Percentiles rank a stretch among this genome's conserved stretches.
Evolutionary conservation across 78 protist species (phyloP).

Genomic region (Dictyostelium discoideum): DNA sequence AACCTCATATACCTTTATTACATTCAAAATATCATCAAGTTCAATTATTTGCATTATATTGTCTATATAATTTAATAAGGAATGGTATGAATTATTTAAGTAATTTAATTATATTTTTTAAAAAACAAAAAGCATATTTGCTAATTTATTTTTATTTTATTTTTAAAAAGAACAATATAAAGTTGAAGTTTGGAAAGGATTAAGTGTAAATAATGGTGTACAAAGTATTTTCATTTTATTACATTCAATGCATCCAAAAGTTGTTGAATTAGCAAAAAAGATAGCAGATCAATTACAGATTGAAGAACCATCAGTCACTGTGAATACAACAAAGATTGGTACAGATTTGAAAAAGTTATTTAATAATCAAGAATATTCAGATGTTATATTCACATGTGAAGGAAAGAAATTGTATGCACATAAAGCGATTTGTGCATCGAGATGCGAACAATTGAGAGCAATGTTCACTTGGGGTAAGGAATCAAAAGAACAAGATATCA

Average conservation of each 20-base stretch:
- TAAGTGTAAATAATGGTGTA: slow-evolving; percentile 74
- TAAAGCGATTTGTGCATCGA: slow-evolving; percentile 73
- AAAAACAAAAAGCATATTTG: too few species aligned
- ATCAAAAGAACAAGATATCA: slow-evolving; percentile 59
- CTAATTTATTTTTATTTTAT: background rate
- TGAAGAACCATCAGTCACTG: slow-evolving; percentile 79
- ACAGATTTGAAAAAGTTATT: slow-evolving; percentile 51
- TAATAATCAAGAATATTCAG: slow-evolving; percentile 69
- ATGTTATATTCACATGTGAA: slow-evolving; percentile 59
- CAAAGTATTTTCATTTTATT: slow-evolving; percentile 54
- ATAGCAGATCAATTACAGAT: slow-evolving; percentile 76
- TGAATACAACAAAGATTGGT: slow-evolving; percentile 75
- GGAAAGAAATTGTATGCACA: slow-evolving; percentile 72
- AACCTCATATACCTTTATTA: slow-evolving; percentile 71
- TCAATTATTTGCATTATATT: slow-evolving; percentile 75
- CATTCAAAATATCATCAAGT: slow-evolving; percentile 74
- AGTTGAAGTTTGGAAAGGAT: slow-evolving; percentile 81
- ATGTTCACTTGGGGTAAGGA: slow-evolving; percentile 80
- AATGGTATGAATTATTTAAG: slow-evolving; percentile 70
- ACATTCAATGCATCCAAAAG: slow-evolving; percentile 60
- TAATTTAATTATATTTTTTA: too few species aligned
- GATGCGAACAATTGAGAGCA: slow-evolving; percentile 69
- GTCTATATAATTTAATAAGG: slow-evolving; percentile 77
- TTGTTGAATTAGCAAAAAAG: slow-evolving; percentile 62
- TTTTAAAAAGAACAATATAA: slow-evolving; percentile 64